phyloP scores from a whole-genome alignment of 2,329 filamentous ascomycete species.

The Conoideocrella luteorostrata region DNA sequence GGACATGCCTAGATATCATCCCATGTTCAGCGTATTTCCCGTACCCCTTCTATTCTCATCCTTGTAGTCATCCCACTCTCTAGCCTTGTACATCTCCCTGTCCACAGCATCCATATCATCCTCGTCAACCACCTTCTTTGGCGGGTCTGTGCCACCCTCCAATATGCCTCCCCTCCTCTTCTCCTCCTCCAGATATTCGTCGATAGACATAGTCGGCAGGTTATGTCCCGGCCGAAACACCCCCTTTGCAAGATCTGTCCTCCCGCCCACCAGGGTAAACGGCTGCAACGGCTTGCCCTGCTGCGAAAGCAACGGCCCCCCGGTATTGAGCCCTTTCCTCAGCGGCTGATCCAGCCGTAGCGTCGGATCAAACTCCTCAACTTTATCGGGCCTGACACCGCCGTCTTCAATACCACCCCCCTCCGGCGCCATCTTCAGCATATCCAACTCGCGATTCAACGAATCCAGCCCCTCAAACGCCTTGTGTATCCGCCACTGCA shows the following conservation, averaged over 20 bases:
- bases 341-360: conserved; percentile 67
- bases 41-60: conserved; percentile 82
- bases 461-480: conserved; percentile 84
- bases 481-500: conserved; percentile 68
- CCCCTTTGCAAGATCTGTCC: conserved; percentile 67
- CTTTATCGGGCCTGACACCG: conserved; percentile 30
- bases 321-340: conserved; percentile 39
- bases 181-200: conserved; percentile 95
- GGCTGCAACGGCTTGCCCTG: conserved; percentile 83
- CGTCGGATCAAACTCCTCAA: conserved; percentile 36
- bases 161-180: conserved; percentile 77
- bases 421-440: conserved; percentile 68
- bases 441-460: conserved; percentile 74
- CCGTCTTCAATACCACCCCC: conserved; percentile 40
- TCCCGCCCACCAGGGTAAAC: conserved; percentile 75
- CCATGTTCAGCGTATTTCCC: conserved; percentile 78
- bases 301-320: conserved; percentile 68
- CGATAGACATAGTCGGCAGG: conserved; percentile 93
- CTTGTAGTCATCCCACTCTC: conserved; percentile 90
- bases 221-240: conserved; percentile 91
- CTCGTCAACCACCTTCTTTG: conserved; percentile 71
- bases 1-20: conserved; percentile 27
- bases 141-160: conserved; percentile 76
- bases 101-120: conserved; percentile 86
- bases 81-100: conserved; percentile 83